Evolutionary conservation across 495 filamentous ascomycete genomes (phyloP), one percentile per base, ranked within the genome.

Genomic region (Lepidopterella palustris): DNA sequence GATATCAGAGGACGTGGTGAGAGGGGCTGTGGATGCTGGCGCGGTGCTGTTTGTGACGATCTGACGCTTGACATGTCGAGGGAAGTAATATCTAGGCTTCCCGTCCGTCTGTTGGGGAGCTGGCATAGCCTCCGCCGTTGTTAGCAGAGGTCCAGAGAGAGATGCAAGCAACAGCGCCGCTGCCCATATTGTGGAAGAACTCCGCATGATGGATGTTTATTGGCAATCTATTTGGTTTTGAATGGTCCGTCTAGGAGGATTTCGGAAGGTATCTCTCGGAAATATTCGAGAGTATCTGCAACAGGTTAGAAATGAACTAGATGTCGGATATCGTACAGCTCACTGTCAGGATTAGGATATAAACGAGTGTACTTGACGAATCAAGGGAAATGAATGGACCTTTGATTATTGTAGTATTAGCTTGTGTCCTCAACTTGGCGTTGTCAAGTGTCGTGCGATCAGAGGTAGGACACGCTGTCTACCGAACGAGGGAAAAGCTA

Each of bases 81-180:
- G 73, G 57, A 78, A 74, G 62, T 78, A 78, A 63, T 77, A 77
- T 47, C 74, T 74, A 35, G 77, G 77, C 50, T 70, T 71, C 47
- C 72, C 67, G 2, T 45, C 55, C 4, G 63, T 66, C 21, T 72
- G 66, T 55, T 71, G 70, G 6, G 72, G 71, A 35, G 74, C 71
- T 58, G 72, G 72, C 65, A 71, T 68, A 45, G 73, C 73, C 59
- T 75, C 70, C 58, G 73, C 73, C 26, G 58, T 71, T 9, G 73
- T 73, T 54, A 71, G 64, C 27, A 68, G 54, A 5, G 68, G 66
- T 26, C 71, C 70, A n/a, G 59, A 66, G 15, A 59, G 54, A 58
- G 63, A 66, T 32, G 70, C 67, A 53, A 75, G 59, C 42, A 69
- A 60, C 58, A 75, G 58, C 23, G 72, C 66, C 35, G 73, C 73